Evolutionary conservation across 208 protist genomes (phyloP).

Genomic region (Trypanosomatidae sp.): DNA sequence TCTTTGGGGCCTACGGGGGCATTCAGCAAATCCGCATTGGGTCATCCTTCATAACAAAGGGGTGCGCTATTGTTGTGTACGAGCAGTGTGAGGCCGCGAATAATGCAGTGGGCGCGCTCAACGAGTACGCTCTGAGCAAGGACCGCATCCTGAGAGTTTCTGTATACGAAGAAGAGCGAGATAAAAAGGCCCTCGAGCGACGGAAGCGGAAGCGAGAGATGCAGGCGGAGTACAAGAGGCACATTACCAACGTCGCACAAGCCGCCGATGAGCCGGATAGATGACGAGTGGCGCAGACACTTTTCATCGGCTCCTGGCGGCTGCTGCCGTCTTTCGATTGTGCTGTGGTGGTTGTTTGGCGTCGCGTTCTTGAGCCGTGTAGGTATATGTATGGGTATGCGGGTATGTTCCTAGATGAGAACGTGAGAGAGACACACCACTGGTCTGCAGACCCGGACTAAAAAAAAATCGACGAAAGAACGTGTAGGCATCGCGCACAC

Average conservation of each 20-base stretch:
- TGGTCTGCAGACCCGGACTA: neutral
- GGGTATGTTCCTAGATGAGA: slow-evolving; percentile 6
- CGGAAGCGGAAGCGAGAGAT: slow-evolving; percentile 78
- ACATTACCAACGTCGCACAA: slow-evolving; percentile 48
- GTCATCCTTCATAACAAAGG: slow-evolving; percentile 62
- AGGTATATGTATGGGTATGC: neutral
- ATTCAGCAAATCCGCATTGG: slow-evolving; percentile 82
- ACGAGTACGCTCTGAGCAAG: slow-evolving; percentile 73
- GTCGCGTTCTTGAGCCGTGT: neutral
- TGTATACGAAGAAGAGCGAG: slow-evolving; percentile 80
- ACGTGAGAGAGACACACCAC: neutral
- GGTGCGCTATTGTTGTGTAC: slow-evolving; percentile 87
- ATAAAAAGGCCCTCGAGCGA: slow-evolving; percentile 75
- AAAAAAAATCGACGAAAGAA: neutral
- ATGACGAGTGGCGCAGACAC: slow-evolving; percentile 1
- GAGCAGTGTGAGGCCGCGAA: slow-evolving; percentile 81
- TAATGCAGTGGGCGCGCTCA: slow-evolving; percentile 58
- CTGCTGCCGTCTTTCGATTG: neutral
- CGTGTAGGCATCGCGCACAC: neutral
- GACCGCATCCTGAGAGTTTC: slow-evolving; percentile 67
- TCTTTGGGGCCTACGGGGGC: slow-evolving; percentile 83
- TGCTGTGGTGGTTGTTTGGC: neutral
- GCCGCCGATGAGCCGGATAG: slow-evolving; percentile 13
- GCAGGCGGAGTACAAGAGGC: slow-evolving; percentile 77
- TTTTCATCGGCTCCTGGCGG: neutral